These are phyloP conservation scores for Pichia cabralensis DNA, from an alignment of 805 yeast genomes.

Conservation along the genomic window DNA sequence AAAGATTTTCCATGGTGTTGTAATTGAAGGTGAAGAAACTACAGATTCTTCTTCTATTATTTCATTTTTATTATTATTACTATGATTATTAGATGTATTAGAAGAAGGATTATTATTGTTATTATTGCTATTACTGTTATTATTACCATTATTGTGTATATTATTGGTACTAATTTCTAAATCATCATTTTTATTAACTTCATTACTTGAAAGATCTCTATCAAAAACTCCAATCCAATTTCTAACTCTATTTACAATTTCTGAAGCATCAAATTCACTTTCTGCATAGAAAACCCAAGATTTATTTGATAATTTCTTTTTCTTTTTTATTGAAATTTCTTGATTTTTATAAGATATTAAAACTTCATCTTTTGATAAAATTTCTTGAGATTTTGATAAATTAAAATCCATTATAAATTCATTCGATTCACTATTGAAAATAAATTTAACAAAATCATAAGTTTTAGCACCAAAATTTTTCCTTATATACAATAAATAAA, in stretches of 20 bases:
- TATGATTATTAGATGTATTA: no score
- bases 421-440: slow-evolving; percentile 4
- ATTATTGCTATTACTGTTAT: no score
- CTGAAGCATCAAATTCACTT: slow-evolving; percentile 48
- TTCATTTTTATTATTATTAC: no score
- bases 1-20: slow-evolving; percentile 7
- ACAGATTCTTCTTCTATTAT: no score
- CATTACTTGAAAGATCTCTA: no score
- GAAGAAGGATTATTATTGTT: not conserved
- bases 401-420: slow-evolving; percentile 3
- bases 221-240: slow-evolving; percentile 7
- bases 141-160: no score
- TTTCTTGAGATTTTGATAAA: slow-evolving; percentile 14
- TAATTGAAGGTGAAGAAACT: slow-evolving; percentile 2
- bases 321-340: slow-evolving; percentile 18
- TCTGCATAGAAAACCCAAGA: slow-evolving; percentile 60
- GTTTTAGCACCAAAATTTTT: slow-evolving; percentile 15
- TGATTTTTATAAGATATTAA: slow-evolving; percentile 17
- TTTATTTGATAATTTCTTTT: slow-evolving; percentile 24
- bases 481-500: slow-evolving; percentile 13
- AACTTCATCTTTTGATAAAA: slow-evolving; percentile 16
- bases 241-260: no score
- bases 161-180: no score
- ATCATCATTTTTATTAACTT: no score
- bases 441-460: slow-evolving; percentile 9